Base-by-base conservation (phyloP, 2,329 filamentous ascomycete species). In the Penicillium sp. region DNA sequence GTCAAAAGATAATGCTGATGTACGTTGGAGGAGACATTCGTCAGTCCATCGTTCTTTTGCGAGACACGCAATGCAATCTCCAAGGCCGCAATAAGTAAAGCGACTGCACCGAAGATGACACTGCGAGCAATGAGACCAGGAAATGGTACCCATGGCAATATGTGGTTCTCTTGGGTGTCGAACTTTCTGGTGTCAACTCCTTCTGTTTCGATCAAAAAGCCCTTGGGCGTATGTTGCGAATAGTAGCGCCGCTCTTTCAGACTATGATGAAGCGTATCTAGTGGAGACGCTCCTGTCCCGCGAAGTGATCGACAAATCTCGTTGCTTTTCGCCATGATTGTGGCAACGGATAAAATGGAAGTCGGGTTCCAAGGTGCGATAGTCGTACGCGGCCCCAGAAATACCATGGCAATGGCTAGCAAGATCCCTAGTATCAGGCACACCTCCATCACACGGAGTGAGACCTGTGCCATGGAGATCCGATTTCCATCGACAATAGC, bases 1-100 rank as follows among this genome's bases (percentile, higher is more conserved):
- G 54, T 52, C 47, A 52, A 56, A 15, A 48, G 2, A 13, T 54
- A 54, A 22, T 53, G 52, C 17, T 29, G 37, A 5, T 31, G 28
- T 19, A 37, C 39, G 26, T 38, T 32, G 0, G 15, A 12, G 4
- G 15, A 12, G 3, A 32, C 37, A 17, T 43, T 29, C 6, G 44
- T 49, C 1, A 56, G 32, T 10, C 54, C 54, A 12, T 48, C 13
- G 7, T 52, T 43, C 2, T 3, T 22, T 8, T 52, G 31, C 1
- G 54, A 56, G 26, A 56, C 4, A 17, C 34, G 37, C 8, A 56
- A 32, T 5, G 48, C 8, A 10, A 32, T 31, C 24, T 54, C 49
- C 12, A 54, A 33, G 1, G 34, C 21, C 2, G 29, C 46, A 33
- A 54, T 45, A 4, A 43, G 17, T 2, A 40, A 28, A 29, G 13